Conservation (phyloP, 352 stramenopile genomes). For the Globisporangium apiculatum region DNA sequence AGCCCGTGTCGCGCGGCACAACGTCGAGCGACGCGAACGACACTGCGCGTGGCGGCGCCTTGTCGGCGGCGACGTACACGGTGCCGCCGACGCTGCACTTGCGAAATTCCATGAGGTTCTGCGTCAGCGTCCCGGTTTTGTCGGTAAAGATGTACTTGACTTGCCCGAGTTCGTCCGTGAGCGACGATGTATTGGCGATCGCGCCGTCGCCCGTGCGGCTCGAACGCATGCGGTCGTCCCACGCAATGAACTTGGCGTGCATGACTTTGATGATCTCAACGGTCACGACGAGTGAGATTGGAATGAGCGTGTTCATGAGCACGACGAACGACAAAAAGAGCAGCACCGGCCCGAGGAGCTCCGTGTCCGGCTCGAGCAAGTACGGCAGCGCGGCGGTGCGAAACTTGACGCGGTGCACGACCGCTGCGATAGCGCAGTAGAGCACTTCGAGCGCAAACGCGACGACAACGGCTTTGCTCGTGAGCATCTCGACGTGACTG, state of each 20-base stretch:
- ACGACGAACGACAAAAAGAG: conserved; percentile 89
- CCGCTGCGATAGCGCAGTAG: conserved; percentile 50
- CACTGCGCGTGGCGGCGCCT: conserved; percentile 18
- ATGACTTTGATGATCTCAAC: conserved; percentile 72
- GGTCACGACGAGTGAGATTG: conserved; percentile 90
- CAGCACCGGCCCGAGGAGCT: conserved; percentile 25
- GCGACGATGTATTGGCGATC: conserved; percentile 82
- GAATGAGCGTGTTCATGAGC: conserved; percentile 90
- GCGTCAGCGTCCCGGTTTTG: conserved; percentile 93
- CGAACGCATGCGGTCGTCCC: conserved; percentile 57
- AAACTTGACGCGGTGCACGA: conserved; percentile 25
- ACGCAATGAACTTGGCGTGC: conserved; percentile 75
- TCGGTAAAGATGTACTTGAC: conserved; percentile 92
- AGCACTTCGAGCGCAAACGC: conserved; percentile 72
- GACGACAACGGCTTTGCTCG: conserved; percentile 69
- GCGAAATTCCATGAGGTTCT: conserved; percentile 95
- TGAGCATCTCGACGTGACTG: conserved; percentile 72
- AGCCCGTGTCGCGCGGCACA: conserved; percentile 8
- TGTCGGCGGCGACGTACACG: conserved; percentile 56
- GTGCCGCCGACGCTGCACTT: conserved; percentile 89
- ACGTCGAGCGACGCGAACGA: conserved; percentile 33
- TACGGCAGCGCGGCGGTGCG: neutral
- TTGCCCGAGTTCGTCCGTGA: conserved; percentile 91
- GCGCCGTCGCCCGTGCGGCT: conserved; percentile 42
- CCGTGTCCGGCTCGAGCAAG: conserved; percentile 6